Evolutionary conservation across 768 basidiomycete species (phyloP), one percentile per base, ranked within the genome.

Genomic region (Mycena venus): DNA sequence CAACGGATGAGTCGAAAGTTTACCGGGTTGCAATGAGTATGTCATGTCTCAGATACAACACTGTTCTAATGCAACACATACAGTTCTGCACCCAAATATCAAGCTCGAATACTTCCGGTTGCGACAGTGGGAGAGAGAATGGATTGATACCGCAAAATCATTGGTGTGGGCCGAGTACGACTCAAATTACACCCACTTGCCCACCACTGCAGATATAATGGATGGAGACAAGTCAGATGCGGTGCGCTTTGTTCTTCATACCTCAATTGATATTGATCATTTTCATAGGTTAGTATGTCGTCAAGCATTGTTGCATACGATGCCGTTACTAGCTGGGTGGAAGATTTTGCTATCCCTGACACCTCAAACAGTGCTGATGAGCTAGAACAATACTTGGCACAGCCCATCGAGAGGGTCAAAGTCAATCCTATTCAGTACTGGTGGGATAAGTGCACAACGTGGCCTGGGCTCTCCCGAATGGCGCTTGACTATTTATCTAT

Each of bases 1-100:
- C 72, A 3, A 82, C 75, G 2, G 80, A 83, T 59, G 32, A 14
- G 8, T 79, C 80, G 0, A 72, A 76, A 15, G 64, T 77, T 0
- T 83, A 82, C 59, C 67, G 77, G 2, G 81, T 83, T 49, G 78
- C 80, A 5, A 82, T 82, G 80, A 64, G 81, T 82, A 62, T 17
- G 23, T 27, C n/a, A n/a, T n/a, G n/a, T n/a, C n/a, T n/a, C n/a
- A n/a, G n/a, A n/a, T n/a, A n/a, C n/a, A n/a, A n/a, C n/a, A n/a
- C 27, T 11, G 4, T 14, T 19, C 29, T 19, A 40, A 38, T 56
- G 27, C 29, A 25, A 11, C 58, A 27, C 8, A 23, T 44, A n/a
- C n/a, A n/a, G n/a, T n/a, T n/a, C n/a, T n/a, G n/a, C n/a, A n/a
- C n/a, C n/a, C n/a, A n/a, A n/a, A 25, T 21, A 29, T 19, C 44